Base-by-base conservation (phyloP, 164 flowering plant species). In the Brasenia schreberi region DNA sequence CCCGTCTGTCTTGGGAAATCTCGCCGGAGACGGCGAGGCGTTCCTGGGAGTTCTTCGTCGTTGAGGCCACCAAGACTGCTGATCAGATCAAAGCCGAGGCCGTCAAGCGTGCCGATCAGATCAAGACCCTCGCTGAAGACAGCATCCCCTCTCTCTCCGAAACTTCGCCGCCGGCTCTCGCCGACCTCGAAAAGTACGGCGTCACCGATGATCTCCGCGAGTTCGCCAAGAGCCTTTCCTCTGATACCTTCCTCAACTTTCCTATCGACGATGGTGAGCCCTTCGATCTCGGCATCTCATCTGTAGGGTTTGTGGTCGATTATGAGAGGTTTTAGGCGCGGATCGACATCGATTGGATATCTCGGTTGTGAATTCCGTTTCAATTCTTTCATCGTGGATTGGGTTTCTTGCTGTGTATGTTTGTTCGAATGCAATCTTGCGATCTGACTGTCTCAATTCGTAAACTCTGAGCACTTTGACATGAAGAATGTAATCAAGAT, bases 151-250 rank as follows among this genome's bases (percentile, higher is more conserved):
- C 75, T 68, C 65, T 78, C 64, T 76, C 86, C 33, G 73, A 16
- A 65, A 71, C 18, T 67, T 78, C 71, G 73, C 70, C 52, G 66
- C 7, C 82, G 73, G 65, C 39, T 65, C 67, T 18, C 61, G 67
- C 73, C 1, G 49, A 88, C 77, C 84, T 90, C 49, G 85, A 82
- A 78, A 74, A 64, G 70, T 92, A 80, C 67, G 98, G 96, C 9
- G 77, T 92, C 33, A 88, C 86, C 10, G 87, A 88, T 62, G 96
- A 89, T 27, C 68, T 92, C 74, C 70, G 88, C 61, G 98, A 92
- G 71, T 92, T 92, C 68, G 88, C 88, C 1, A 85, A 83, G 75
- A 93, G 77, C 43, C 83, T 92, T 56, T 83, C 89, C 4, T 9
- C 73, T 1, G 78, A 66, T 64, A 92, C 98, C 5, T 84, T 92